These are phyloP conservation scores for Chalaropsis thielavioides DNA, from an alignment of 2,329 filamentous ascomycete genomes.

Conservation along the genomic window DNA sequence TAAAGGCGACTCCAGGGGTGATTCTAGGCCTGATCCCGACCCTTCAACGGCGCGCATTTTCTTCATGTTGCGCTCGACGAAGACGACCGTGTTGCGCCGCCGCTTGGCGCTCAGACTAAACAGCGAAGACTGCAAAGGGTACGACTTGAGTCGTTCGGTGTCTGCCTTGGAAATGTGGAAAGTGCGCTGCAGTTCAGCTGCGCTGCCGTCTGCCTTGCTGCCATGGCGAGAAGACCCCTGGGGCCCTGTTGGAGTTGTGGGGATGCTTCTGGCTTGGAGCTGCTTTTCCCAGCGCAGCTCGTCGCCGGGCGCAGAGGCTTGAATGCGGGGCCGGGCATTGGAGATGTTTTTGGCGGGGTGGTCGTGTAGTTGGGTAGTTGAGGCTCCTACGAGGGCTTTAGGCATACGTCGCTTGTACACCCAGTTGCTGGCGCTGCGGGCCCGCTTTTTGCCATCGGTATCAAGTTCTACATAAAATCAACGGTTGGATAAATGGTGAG, in stretches of 20 bases:
- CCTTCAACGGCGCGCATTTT: constrained; percentile 22
- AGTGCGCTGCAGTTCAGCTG: constrained; percentile 8
- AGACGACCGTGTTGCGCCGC: constrained; percentile 30
- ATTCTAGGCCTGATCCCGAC: background rate
- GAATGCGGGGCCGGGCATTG: constrained; percentile 31
- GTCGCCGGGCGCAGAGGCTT: constrained; percentile 31
- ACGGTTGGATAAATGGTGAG: background rate
- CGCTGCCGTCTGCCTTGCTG: constrained; percentile 19
- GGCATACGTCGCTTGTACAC: constrained; percentile 40
- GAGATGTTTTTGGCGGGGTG: constrained; percentile 20
- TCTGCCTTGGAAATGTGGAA: constrained; percentile 17
- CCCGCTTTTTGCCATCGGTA: constrained; percentile 35
- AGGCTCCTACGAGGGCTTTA: constrained; percentile 21
- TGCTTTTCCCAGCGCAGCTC: constrained; percentile 19
- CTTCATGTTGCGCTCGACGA: constrained; percentile 38
- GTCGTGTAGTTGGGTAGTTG: constrained; percentile 6
- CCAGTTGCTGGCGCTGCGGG: constrained; percentile 36
- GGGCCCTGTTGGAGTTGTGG: background rate
- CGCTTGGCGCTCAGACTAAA: constrained; percentile 11
- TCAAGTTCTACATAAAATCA: constrained; percentile 33
- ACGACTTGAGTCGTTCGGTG: constrained; percentile 13
- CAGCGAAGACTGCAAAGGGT: constrained; percentile 5
- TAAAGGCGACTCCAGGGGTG: background rate
- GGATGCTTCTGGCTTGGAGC: background rate
- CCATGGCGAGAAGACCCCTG: constrained; percentile 26